phyloP scores from a whole-genome alignment of 2,329 filamentous ascomycete genomes.

The Sporothrix mexicana region DNA sequence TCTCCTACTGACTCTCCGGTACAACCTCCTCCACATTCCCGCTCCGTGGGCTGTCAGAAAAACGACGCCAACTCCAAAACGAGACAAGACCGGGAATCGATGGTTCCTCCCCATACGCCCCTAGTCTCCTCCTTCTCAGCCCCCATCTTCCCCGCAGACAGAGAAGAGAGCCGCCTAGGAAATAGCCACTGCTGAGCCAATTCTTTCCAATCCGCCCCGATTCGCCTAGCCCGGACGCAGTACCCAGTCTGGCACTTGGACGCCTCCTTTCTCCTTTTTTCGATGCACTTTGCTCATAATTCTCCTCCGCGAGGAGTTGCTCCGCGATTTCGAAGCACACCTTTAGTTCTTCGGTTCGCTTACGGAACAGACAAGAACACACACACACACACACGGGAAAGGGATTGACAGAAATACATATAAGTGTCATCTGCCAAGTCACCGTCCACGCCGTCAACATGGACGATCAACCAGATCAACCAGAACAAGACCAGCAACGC shows the following conservation, averaged over 20 bases:
- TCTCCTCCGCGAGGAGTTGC: not conserved
- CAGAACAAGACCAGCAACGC: not conserved
- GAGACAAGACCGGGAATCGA: too few species aligned
- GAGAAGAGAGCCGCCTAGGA: too few species aligned
- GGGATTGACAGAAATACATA: not conserved
- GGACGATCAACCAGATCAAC: not conserved
- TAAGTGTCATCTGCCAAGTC: not conserved
- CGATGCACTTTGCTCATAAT: not conserved
- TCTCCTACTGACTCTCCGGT: not conserved
- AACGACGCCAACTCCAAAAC: not conserved
- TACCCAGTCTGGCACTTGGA: too few species aligned
- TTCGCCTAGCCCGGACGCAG: not conserved
- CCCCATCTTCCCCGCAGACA: too few species aligned
- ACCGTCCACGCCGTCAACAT: not conserved
- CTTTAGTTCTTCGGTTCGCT: not conserved
- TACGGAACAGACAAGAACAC: too few species aligned
- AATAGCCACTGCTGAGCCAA: not conserved
- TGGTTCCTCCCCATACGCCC: too few species aligned
- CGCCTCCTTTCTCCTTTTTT: too few species aligned
- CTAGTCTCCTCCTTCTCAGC: too few species aligned
- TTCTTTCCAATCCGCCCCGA: not conserved
- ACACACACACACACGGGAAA: too few species aligned
- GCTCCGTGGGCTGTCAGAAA: not conserved
- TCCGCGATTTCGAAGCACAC: not conserved
- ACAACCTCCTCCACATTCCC: not conserved